Percentiles rank a stretch among this genome's conserved stretches.
Conservation (phyloP, 2,329 filamentous ascomycete species). For the Hypoxylon sp. region DNA sequence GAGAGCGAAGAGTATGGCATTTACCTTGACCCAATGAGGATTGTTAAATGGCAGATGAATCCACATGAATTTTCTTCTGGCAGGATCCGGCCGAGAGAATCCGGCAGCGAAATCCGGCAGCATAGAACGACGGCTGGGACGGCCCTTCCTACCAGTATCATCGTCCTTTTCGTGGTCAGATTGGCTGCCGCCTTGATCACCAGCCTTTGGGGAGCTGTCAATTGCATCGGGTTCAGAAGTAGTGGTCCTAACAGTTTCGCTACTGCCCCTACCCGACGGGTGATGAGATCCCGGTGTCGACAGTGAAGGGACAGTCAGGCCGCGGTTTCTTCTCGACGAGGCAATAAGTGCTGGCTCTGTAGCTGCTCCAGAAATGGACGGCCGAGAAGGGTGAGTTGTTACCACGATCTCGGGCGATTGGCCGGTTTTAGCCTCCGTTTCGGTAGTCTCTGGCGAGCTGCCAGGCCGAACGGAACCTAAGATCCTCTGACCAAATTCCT, state of each 20-base stretch:
- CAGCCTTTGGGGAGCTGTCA: conserved; percentile 47
- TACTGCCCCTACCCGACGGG: conserved; percentile 53
- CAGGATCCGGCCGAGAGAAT: conserved; percentile 59
- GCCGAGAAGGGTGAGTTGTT: conserved; percentile 52
- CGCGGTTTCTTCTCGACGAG: conserved; percentile 47
- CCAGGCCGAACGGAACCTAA: conserved; percentile 42
- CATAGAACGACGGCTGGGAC: conserved; percentile 36
- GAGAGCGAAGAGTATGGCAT: conserved; percentile 36
- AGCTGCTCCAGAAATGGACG: conserved; percentile 47
- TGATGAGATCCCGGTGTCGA: conserved; percentile 51
- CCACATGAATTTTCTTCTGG: conserved; percentile 68
- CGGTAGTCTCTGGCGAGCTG: conserved; percentile 32
- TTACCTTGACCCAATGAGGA: conserved; percentile 70
- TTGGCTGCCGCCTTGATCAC: conserved; percentile 5
- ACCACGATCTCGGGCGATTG: conserved; percentile 59
- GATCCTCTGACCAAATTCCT: conserved; percentile 50
- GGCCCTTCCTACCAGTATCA: conserved; percentile 18
- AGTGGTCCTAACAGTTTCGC: conserved; percentile 45
- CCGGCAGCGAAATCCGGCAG: conserved; percentile 56
- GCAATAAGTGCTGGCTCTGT: conserved; percentile 44
- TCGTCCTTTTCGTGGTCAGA: conserved; percentile 24
- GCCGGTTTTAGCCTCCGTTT: conserved; percentile 27
- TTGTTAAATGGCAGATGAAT: conserved; percentile 71
- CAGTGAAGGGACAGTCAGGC: conserved; percentile 54
- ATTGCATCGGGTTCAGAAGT: conserved; percentile 53